phyloP scores from a whole-genome alignment of 2,329 filamentous ascomycete species.

The Bretziella fagacearum region DNA sequence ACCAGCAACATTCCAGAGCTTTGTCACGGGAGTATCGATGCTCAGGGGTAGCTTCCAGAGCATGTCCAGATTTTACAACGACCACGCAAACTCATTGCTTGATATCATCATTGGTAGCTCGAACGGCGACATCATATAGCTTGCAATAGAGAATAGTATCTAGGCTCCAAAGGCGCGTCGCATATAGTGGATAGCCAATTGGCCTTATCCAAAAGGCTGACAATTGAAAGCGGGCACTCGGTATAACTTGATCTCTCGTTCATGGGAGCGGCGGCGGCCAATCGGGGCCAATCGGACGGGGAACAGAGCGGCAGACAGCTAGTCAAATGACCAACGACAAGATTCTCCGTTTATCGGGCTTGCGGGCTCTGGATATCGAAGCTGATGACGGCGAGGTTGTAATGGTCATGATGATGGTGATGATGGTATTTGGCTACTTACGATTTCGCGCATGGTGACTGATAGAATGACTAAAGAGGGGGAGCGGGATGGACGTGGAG shows the following conservation, averaged over 20 bases:
- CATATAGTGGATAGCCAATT: constrained; percentile 1
- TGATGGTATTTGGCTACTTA: constrained; percentile 27
- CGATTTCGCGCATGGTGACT: constrained; percentile 51
- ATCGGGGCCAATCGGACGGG: too few species aligned
- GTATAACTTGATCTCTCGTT: too few species aligned
- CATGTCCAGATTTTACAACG: background rate
- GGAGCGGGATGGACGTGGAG: constrained; percentile 18
- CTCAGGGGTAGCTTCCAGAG: constrained; percentile 5
- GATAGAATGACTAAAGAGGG: constrained; percentile 18
- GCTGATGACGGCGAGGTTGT: background rate
- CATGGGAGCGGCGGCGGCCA: background rate
- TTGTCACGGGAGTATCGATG: constrained; percentile 20
- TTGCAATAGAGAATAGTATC: background rate
- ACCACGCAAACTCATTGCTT: background rate
- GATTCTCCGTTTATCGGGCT: background rate
- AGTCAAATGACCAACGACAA: too few species aligned
- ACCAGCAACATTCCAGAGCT: constrained; percentile 20
- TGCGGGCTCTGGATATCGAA: background rate
- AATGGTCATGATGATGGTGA: constrained; percentile 5
- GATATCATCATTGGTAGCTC: background rate
- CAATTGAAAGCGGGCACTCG: too few species aligned
- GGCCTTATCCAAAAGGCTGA: constrained; percentile 10
- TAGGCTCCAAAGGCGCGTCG: background rate
- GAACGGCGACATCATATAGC: background rate
- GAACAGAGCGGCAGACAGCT: too few species aligned